Conservation (phyloP, 768 basidiomycete genomes). For the Auriculariales sp. region DNA sequence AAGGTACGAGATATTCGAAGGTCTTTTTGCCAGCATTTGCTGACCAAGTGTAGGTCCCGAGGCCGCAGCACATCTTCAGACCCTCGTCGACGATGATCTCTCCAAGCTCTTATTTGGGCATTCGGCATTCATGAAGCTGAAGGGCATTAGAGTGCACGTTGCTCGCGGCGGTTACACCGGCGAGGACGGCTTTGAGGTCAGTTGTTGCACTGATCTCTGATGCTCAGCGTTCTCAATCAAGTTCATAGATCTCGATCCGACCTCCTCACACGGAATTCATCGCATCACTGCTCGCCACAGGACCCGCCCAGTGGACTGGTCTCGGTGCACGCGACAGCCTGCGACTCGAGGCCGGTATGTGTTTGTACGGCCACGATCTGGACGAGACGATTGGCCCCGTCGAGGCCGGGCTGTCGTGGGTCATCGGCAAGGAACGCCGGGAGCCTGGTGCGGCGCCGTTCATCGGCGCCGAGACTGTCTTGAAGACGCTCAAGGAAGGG, state of each 20-base stretch:
- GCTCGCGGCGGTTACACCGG: slow-evolving; percentile 95
- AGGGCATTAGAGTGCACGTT: slow-evolving; percentile 64
- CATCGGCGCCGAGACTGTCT: slow-evolving; percentile 63
- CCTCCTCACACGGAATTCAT: slow-evolving; percentile 60
- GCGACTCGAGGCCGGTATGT: slow-evolving; percentile 94
- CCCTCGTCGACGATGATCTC: slow-evolving; percentile 61
- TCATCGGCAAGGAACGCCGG: slow-evolving; percentile 86
- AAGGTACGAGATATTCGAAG: slow-evolving; percentile 36
- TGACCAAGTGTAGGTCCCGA: slow-evolving; percentile 46
- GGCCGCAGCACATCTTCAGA: slow-evolving; percentile 67
- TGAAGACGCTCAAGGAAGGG: slow-evolving; percentile 66
- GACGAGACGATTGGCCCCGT: slow-evolving; percentile 77
- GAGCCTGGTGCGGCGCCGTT: slow-evolving; percentile 41
- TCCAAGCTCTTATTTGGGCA: slow-evolving; percentile 67
- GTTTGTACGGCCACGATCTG: slow-evolving; percentile 88
- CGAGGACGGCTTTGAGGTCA: slow-evolving; percentile 93
- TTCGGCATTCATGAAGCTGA: slow-evolving; percentile 66
- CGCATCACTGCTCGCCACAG: slow-evolving; percentile 43
- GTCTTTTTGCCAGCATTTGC: not conserved
- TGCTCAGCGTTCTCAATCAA: not conserved
- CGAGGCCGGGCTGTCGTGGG: slow-evolving; percentile 86
- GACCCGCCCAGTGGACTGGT: slow-evolving; percentile 62
- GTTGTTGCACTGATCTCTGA: slow-evolving; percentile 7
- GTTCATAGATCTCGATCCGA: slow-evolving; percentile 69
- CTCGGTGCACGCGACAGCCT: slow-evolving; percentile 87